These are phyloP conservation scores for Boletus patriciae DNA, from an alignment of 768 basidiomycete species.

Conservation along the genomic window DNA sequence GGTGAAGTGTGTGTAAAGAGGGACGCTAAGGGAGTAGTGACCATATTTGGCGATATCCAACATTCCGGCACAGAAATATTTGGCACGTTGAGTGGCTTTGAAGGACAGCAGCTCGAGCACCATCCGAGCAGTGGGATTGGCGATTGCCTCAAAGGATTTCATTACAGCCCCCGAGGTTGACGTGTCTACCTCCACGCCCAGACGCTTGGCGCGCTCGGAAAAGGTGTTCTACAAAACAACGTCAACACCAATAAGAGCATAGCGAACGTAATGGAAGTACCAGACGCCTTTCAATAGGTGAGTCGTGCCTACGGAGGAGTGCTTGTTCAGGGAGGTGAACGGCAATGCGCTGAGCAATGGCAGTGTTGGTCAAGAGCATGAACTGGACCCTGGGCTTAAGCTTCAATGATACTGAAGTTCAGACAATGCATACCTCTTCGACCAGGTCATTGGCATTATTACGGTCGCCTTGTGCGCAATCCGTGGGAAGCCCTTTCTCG, in stretches of 20 bases:
- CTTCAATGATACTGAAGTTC: not conserved
- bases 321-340: conserved; percentile 95
- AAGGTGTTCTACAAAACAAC: conserved; percentile 60
- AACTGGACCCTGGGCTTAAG: conserved; percentile 51
- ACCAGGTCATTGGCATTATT: conserved; percentile 78
- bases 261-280: conserved; percentile 35
- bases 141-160: conserved; percentile 75
- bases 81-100: conserved; percentile 93
- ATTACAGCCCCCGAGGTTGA: conserved; percentile 80
- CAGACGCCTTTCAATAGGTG: conserved; percentile 87
- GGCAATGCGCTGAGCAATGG: conserved; percentile 91
- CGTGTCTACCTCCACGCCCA: conserved; percentile 81
- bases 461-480: conserved; percentile 66
- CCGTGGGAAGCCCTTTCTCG: conserved; percentile 72
- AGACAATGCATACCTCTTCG: conserved; percentile 68
- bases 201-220: conserved; percentile 73
- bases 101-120: conserved; percentile 81
- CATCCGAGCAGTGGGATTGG: conserved; percentile 68
- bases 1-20: conserved; percentile 92
- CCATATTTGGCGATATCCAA: conserved; percentile 97
- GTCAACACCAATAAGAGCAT: conserved; percentile 3
- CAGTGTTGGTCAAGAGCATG: conserved; percentile 90
- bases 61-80: conserved; percentile 99
- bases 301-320: conserved; percentile 92
- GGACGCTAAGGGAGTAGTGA: conserved; percentile 87